These are phyloP conservation scores for Calonectria leucothoes DNA, from an alignment of 2,329 filamentous ascomycete species.

Conservation along the genomic window DNA sequence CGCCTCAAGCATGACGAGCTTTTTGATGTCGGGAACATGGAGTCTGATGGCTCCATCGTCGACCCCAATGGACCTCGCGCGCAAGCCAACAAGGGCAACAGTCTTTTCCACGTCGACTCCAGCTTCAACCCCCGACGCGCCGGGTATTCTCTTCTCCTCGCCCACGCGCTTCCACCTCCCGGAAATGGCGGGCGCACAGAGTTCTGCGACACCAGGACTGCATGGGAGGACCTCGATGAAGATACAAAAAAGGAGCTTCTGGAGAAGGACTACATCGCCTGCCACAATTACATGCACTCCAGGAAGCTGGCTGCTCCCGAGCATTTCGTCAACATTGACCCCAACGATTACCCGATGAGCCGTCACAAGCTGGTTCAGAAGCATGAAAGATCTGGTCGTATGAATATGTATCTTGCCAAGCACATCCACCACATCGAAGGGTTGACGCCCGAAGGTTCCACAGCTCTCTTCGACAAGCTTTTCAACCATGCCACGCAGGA, in stretches of 20 bases:
- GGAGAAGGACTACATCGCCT: conserved; percentile 56
- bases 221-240: not conserved
- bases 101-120: conserved; percentile 65
- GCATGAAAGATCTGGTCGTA: not conserved
- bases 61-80: conserved; percentile 53
- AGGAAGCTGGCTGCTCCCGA: conserved; percentile 63
- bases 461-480: conserved; percentile 44
- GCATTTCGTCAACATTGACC: conserved; percentile 59
- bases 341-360: conserved; percentile 30
- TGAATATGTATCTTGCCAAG: not conserved
- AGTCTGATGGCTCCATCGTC: conserved; percentile 58
- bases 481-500: conserved; percentile 59
- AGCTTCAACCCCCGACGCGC: conserved; percentile 67
- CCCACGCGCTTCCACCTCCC: not conserved
- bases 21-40: conserved; percentile 68
- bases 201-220: not conserved
- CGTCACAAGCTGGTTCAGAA: not conserved
- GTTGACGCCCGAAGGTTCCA: not conserved
- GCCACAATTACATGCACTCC: conserved; percentile 64
- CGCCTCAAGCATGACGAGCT: conserved; percentile 62
- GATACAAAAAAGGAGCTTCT: conserved; percentile 49
- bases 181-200: not conserved
- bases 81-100: conserved; percentile 58
- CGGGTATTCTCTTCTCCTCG: conserved; percentile 55
- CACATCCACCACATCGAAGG: conserved; percentile 1